phyloP scores from a whole-genome alignment of 2,329 filamentous ascomycete genomes.

The Tolypocladium tropicale region DNA sequence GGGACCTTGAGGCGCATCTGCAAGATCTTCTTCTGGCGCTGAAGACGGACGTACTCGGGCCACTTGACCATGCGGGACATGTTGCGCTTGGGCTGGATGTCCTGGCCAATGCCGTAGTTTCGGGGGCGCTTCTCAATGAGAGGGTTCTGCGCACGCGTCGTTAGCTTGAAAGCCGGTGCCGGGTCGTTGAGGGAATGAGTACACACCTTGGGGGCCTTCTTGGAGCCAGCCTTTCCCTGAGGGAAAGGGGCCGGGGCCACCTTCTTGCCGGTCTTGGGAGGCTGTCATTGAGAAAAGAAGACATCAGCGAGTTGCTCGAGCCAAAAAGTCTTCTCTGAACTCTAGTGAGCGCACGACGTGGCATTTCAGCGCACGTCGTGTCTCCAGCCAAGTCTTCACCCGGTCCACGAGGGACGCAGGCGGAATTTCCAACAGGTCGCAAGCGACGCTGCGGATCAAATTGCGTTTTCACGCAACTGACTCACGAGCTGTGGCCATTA shows the following conservation, averaged over 20 bases:
- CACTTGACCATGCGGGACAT: conserved; percentile 98
- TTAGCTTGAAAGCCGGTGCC: neutral
- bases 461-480: conserved; percentile 22
- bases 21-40: conserved; percentile 91
- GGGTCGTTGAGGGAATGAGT: neutral
- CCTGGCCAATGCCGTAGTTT: conserved; percentile 98
- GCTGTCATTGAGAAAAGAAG: conserved; percentile 99
- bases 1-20: conserved; percentile 98
- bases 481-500: conserved; percentile 28
- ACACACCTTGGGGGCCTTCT: conserved; percentile 96
- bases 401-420: conserved; percentile 16
- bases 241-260: conserved; percentile 94
- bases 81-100: conserved; percentile 95
- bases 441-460: conserved; percentile 22
- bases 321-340: conserved; percentile 75
- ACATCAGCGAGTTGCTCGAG: conserved; percentile 84
- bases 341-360: conserved; percentile 67
- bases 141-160: conserved; percentile 61
- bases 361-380: conserved; percentile 41
- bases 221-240: conserved; percentile 78
- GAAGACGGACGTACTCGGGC: conserved; percentile 98
- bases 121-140: conserved; percentile 96
- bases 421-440: conserved; percentile 24
- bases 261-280: conserved; percentile 98
- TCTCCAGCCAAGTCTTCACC: conserved; percentile 62